Conservation (phyloP, 352 stramenopile species). For the Pythium dissotocum region DNA sequence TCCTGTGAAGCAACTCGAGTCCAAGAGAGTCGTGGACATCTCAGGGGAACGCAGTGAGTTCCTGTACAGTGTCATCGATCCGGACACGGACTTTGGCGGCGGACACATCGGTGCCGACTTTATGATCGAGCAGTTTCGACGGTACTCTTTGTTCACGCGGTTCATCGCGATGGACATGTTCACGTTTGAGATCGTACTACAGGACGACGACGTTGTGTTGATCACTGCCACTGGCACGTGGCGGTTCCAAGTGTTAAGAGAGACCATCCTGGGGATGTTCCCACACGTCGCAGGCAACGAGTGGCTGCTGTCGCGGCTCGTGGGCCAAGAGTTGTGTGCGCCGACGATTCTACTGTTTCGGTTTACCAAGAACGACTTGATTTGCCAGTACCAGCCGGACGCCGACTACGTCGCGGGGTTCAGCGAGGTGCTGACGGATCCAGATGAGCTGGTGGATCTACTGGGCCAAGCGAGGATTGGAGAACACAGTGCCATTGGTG, state of each 20-base stretch:
- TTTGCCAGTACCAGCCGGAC: conserved; percentile 34
- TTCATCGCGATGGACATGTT: conserved; percentile 38
- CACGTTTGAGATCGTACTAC: conserved; percentile 35
- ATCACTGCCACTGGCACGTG: conserved; percentile 34
- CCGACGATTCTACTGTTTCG: conserved; percentile 35
- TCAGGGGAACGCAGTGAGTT: conserved; percentile 38
- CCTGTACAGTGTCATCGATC: conserved; percentile 40
- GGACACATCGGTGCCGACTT: conserved; percentile 35
- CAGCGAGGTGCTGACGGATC: conserved; percentile 34
- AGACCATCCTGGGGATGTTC: conserved; percentile 47
- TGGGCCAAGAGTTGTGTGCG: conserved; percentile 37
- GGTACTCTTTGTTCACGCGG: conserved; percentile 46
- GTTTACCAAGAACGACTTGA: conserved; percentile 36
- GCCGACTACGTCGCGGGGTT: conserved; percentile 46
- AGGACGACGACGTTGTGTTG: conserved; percentile 35
- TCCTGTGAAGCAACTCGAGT: conserved; percentile 8
- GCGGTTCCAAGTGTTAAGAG: conserved; percentile 46
- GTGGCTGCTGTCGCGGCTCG: conserved; percentile 38
- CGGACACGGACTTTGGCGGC: conserved; percentile 37
- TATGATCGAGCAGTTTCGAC: conserved; percentile 42
- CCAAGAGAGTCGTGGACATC: conserved; percentile 12
- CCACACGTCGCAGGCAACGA: conserved; percentile 46
- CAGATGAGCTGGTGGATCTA: conserved; percentile 32
- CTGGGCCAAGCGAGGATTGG: conserved; percentile 37
- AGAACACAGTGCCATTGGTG: conserved; percentile 39